Evolutionary conservation across 495 filamentous ascomycete genomes (phyloP).

Genomic region (Articulospora tetracladia): DNA sequence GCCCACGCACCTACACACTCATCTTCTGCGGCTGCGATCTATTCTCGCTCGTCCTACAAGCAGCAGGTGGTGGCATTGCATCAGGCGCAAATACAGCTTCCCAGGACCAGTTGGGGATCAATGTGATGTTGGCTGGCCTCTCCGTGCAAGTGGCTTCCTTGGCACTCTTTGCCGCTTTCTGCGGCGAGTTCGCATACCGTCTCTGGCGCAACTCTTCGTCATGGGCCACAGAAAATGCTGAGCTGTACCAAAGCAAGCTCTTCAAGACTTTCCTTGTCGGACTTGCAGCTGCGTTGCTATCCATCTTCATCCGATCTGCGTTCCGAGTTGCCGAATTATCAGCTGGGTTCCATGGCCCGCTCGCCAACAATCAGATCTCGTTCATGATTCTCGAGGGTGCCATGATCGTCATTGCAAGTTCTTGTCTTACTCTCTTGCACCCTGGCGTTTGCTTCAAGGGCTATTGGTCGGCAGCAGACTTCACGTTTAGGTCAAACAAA

Average conservation of each 20-base stretch:
- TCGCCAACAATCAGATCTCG: slow-evolving; percentile 45
- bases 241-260: neutral
- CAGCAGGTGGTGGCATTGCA: slow-evolving; percentile 43
- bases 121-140: slow-evolving; percentile 12
- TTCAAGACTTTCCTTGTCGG: neutral
- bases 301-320: slow-evolving; percentile 30
- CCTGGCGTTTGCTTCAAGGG: slow-evolving; percentile 24
- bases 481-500: too few species aligned
- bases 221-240: neutral
- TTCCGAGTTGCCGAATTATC: slow-evolving; percentile 32
- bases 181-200: slow-evolving; percentile 38
- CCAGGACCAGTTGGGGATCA: neutral
- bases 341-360: slow-evolving; percentile 27
- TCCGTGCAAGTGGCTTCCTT: slow-evolving; percentile 26
- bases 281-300: slow-evolving; percentile 18
- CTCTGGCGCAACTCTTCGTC: slow-evolving; percentile 13
- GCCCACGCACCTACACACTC: slow-evolving; percentile 42
- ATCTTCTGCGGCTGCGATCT: slow-evolving; percentile 49
- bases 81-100: slow-evolving; percentile 3
- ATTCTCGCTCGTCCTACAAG: slow-evolving; percentile 48
- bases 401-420: slow-evolving; percentile 46
- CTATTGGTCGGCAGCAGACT: slow-evolving; percentile 1
- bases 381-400: slow-evolving; percentile 55
- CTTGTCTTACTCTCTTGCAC: slow-evolving; percentile 40
- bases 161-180: slow-evolving; percentile 39